Evolutionary conservation across 2,329 filamentous ascomycete genomes (phyloP).

Genomic region (Nemania sp.): DNA sequence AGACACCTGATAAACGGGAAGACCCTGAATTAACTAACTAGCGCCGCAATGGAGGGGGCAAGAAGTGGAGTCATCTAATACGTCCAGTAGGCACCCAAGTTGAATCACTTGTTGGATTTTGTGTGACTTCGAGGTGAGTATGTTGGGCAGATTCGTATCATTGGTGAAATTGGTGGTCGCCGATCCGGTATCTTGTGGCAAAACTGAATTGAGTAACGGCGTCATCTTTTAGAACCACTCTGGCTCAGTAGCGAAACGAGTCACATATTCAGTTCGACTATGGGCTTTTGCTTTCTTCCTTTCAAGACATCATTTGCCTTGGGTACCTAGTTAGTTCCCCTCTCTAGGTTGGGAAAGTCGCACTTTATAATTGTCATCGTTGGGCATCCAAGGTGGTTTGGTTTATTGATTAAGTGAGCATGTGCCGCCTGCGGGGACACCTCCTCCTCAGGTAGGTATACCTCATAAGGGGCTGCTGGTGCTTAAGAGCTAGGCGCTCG

Average conservation of each 20-base stretch:
- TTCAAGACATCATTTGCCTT: neutral
- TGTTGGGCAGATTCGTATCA: slow-evolving; percentile 23
- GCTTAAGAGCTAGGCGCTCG: slow-evolving; percentile 25
- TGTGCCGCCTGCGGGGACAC: slow-evolving; percentile 18
- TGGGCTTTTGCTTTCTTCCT: neutral
- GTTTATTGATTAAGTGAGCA: slow-evolving; percentile 1
- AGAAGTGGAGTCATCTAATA: slow-evolving; percentile 17
- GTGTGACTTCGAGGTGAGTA: neutral
- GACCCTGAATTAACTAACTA: slow-evolving; percentile 33
- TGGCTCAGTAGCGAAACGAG: neutral
- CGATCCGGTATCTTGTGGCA: too few species aligned
- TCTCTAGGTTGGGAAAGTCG: neutral
- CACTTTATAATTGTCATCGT: slow-evolving; percentile 3
- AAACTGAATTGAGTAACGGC: neutral
- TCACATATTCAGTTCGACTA: neutral
- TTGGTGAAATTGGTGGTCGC: too few species aligned
- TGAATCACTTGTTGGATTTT: slow-evolving; percentile 10
- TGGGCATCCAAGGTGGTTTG: slow-evolving; percentile 16
- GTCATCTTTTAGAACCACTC: neutral
- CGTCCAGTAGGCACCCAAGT: slow-evolving; percentile 12
- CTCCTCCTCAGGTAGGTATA: neutral
- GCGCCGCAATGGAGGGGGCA: neutral
- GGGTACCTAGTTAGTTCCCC: too few species aligned
- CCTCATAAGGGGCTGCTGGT: neutral
- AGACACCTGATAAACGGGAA: slow-evolving; percentile 39